Percentiles rank a stretch among this genome's conserved stretches.
These are phyloP conservation scores for Hypoxylon intermedium DNA, from an alignment of 495 filamentous ascomycete species.

Conservation along the genomic window DNA sequence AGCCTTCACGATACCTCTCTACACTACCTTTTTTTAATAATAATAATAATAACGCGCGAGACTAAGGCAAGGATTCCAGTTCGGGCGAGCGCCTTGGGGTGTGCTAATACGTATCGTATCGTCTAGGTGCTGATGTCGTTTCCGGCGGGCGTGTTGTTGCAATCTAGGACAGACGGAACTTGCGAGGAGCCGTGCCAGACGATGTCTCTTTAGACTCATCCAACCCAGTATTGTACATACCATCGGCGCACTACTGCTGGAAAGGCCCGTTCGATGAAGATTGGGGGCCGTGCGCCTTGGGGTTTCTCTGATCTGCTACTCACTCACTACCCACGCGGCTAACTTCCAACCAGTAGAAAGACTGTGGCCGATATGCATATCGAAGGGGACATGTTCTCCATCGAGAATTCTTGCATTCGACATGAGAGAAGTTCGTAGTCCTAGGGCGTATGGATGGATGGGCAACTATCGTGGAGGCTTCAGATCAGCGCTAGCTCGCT, in stretches of 20 bases:
- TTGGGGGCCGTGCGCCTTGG: conserved; percentile 19
- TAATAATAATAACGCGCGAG: conserved; percentile 13
- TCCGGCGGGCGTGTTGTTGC: conserved; percentile 15
- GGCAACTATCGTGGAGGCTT: conserved; percentile 32
- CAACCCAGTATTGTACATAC: neutral
- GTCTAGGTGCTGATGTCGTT: conserved; percentile 21
- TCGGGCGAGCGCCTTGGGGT: neutral
- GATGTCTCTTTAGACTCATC: conserved; percentile 1
- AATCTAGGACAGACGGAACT: conserved; percentile 20
- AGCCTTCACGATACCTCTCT: conserved; percentile 7
- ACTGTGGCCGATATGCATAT: conserved; percentile 5
- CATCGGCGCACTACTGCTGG: neutral
- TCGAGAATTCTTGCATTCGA: conserved; percentile 16
- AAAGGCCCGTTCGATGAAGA: conserved; percentile 10
- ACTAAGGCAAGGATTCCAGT: conserved; percentile 15
- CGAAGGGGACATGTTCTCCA: conserved; percentile 13
- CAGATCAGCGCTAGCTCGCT: conserved; percentile 37
- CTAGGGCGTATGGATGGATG: conserved; percentile 3
- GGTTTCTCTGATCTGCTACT: conserved; percentile 21
- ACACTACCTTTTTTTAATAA: too few species aligned
- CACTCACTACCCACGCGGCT: conserved; percentile 28
- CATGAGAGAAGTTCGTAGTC: conserved; percentile 22
- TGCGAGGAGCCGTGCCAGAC: conserved; percentile 17
- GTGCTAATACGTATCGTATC: conserved; percentile 13
- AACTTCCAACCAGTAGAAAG: conserved; percentile 17